Percentiles rank a stretch among this genome's conserved stretches.
phyloP scores from a whole-genome alignment of 805 yeast species.

The Myxozyma udenii region DNA sequence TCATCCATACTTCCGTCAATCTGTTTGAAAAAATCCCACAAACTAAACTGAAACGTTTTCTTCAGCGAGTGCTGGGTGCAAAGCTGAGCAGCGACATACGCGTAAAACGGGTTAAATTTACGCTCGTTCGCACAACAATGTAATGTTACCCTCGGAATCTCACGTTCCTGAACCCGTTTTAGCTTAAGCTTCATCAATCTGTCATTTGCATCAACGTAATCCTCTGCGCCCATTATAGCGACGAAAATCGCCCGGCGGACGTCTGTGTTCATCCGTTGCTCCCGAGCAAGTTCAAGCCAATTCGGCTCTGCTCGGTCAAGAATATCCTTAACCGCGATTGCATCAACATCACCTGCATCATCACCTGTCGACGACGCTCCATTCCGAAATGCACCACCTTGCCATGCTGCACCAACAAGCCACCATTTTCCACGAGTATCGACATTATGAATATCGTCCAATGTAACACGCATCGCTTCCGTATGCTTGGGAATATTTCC shows the following conservation, averaged over 20 bases:
- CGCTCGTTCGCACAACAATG: constrained; percentile 86
- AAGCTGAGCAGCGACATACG: constrained; percentile 69
- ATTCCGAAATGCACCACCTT: constrained; percentile 45
- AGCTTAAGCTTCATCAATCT: constrained; percentile 76
- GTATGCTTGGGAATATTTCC: constrained; percentile 46
- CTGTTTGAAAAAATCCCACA: constrained; percentile 82
- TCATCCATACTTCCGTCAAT: constrained; percentile 57
- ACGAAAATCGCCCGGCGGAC: constrained; percentile 90
- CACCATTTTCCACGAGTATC: constrained; percentile 95
- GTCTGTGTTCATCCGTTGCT: constrained; percentile 93
- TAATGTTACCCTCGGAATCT: constrained; percentile 76
- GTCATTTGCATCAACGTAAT: constrained; percentile 80
- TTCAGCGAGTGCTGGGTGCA: constrained; percentile 63
- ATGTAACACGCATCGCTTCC: constrained; percentile 81
- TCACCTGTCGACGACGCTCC: constrained; percentile 34
- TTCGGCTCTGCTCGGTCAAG: constrained; percentile 73
- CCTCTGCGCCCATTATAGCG: constrained; percentile 92
- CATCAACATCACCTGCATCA: constrained; percentile 39
- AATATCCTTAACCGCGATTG: constrained; percentile 53
- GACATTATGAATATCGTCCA: constrained; percentile 74
- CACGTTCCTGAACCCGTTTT: constrained; percentile 76
- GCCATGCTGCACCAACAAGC: constrained; percentile 98
- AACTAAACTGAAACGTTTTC: constrained; percentile 80
- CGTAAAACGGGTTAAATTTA: constrained; percentile 85
- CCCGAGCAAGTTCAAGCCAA: constrained; percentile 81